Evolutionary conservation across 176 grass and related monocot species (phyloP).

Genomic region (Otatea glauca): DNA sequence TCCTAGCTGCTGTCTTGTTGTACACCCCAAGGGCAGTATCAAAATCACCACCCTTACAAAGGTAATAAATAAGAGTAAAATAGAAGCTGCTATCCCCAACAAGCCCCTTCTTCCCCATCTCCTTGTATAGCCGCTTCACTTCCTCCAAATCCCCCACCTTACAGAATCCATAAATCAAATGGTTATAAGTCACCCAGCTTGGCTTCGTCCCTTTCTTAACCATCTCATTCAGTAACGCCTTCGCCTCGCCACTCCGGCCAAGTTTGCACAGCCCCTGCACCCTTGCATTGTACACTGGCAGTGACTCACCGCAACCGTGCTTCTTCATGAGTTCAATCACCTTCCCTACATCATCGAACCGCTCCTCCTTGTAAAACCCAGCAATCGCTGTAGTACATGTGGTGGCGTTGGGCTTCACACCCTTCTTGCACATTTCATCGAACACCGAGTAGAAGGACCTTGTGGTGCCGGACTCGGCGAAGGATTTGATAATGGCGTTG

Average conservation of each 20-base stretch:
- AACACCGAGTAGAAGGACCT: conserved; percentile 86
- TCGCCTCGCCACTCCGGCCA: conserved; percentile 54
- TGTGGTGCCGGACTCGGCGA: conserved; percentile 69
- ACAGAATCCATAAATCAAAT: conserved; percentile 72
- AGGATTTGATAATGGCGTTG: conserved; percentile 79
- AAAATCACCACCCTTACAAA: conserved; percentile 75
- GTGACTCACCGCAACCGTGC: conserved; percentile 53
- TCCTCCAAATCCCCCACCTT: conserved; percentile 82
- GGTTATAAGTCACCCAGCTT: conserved; percentile 74
- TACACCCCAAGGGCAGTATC: conserved; percentile 62
- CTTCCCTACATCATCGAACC: conserved; percentile 72
- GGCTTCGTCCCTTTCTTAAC: conserved; percentile 59
- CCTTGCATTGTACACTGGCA: conserved; percentile 69
- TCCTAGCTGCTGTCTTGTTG: conserved; percentile 57
- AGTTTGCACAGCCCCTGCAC: conserved; percentile 87
- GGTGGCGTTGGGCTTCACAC: conserved; percentile 57
- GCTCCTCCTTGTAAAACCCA: conserved; percentile 86
- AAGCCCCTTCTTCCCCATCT: conserved; percentile 63
- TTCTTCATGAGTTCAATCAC: conserved; percentile 84
- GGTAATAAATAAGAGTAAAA: conserved; percentile 60
- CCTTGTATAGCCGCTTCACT: conserved; percentile 67
- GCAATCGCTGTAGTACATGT: conserved; percentile 67
- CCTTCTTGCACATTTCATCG: conserved; percentile 73
- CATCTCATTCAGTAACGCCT: conserved; percentile 72
- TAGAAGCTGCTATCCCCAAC: conserved; percentile 50